A percentile compares a stretch with the other conserved stretches of the same genome.
phyloP scores from a whole-genome alignment of 2,329 filamentous ascomycete species.

The Cytospora piceicola region DNA sequence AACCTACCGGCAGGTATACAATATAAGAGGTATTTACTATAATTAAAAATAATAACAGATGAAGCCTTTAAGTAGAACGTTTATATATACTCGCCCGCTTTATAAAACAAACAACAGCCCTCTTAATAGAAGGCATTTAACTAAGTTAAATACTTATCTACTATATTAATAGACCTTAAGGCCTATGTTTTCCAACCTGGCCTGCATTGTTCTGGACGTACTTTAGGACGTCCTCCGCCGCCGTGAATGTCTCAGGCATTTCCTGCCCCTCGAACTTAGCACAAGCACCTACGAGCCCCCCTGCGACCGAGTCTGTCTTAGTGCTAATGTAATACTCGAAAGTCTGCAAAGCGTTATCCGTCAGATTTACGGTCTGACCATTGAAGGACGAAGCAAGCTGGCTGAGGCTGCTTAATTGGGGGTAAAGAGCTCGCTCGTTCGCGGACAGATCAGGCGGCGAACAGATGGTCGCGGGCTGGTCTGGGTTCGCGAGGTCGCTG shows the following conservation, averaged over 20 bases:
- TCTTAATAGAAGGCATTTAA: no score
- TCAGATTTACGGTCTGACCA: slow-evolving; percentile 6
- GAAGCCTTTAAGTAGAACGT: no score
- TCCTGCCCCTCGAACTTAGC: slow-evolving; percentile 38
- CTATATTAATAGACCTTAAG: no score
- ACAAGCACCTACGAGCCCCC: slow-evolving; percentile 10
- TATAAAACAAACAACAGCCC: no score
- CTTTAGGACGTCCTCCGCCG: no score
- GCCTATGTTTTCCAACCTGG: no score
- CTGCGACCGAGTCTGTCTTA: slow-evolving; percentile 9
- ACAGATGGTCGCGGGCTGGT: slow-evolving; percentile 7
- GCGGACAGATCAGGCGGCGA: slow-evolving; percentile 17
- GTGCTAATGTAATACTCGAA: slow-evolving; percentile 7
- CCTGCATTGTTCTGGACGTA: background rate
- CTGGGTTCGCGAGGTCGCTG: slow-evolving; percentile 12
- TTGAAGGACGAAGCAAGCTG: slow-evolving; percentile 7
- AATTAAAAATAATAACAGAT: no score
- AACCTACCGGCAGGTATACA: no score
- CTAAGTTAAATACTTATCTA: no score
- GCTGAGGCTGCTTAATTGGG: background rate
- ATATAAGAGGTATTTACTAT: no score
- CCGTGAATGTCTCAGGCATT: slow-evolving; percentile 30
- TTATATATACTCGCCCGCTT: no score
- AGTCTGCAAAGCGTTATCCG: slow-evolving; percentile 4
- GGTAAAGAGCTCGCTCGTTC: background rate